A percentile compares a stretch with the other conserved stretches of the same genome.
These are phyloP conservation scores for Chaetoceros muelleri DNA, from an alignment of 108 stramenopile genomes.

Conservation along the genomic window DNA sequence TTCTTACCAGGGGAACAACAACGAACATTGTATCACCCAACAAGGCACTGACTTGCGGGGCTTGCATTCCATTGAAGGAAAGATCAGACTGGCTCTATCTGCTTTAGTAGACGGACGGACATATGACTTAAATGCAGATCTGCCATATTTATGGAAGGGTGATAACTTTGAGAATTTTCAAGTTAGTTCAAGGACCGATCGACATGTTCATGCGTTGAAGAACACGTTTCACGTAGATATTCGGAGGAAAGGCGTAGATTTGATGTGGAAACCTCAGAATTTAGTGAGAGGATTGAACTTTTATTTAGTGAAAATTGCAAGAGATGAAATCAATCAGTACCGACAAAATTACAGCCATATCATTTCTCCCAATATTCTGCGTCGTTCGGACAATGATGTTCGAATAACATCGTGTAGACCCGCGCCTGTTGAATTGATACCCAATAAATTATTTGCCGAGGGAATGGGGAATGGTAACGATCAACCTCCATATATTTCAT, in stretches of 20 bases:
- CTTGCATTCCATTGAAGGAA: constrained; percentile 51
- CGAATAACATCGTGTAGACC: constrained; percentile 20
- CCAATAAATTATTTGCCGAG: constrained; percentile 16
- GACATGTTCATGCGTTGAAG: constrained; percentile 75
- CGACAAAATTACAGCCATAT: constrained; percentile 10
- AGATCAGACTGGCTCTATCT: constrained; percentile 49
- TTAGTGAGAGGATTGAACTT: constrained; percentile 51
- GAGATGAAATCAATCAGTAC: neutral
- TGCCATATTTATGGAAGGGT: neutral
- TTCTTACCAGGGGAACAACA: constrained; percentile 40
- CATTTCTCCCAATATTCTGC: neutral
- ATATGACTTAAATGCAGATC: neutral
- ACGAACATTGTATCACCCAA: constrained; percentile 43
- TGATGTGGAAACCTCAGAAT: constrained; percentile 23
- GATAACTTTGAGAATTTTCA: constrained; percentile 56
- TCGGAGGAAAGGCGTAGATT: constrained; percentile 6
- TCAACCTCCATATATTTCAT: constrained; percentile 39
- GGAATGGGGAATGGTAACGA: constrained; percentile 7
- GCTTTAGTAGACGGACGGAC: constrained; percentile 20
- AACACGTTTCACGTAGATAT: constrained; percentile 84
- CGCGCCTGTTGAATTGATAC: constrained; percentile 16
- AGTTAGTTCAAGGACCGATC: constrained; percentile 70
- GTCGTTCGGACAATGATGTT: constrained; percentile 13
- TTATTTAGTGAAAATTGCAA: constrained; percentile 28
- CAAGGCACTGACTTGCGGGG: constrained; percentile 55